phyloP scores from a whole-genome alignment of 192 early-diverging fungal species.

The Anaeromyces robustus region DNA sequence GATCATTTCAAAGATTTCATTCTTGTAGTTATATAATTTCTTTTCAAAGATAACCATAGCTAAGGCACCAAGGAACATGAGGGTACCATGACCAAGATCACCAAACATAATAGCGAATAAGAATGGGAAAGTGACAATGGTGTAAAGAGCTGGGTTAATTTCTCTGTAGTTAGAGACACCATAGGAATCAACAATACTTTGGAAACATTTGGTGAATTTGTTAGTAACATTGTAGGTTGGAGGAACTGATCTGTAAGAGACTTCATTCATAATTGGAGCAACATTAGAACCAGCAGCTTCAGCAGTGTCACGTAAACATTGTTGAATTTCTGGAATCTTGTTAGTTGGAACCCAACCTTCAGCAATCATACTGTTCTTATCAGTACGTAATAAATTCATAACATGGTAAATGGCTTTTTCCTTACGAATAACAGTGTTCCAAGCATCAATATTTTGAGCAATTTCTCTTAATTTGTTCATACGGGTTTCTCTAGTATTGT shows the following conservation, averaged over 20 bases:
- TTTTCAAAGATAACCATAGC: conserved; percentile 72
- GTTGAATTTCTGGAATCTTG: conserved; percentile 65
- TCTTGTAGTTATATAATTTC: conserved; percentile 51
- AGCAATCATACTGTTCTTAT: conserved; percentile 84
- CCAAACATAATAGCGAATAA: conserved; percentile 99
- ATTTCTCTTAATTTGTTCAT: conserved; percentile 69
- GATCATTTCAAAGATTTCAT: conserved; percentile 74
- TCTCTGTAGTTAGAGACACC: conserved; percentile 91
- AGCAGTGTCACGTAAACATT: conserved; percentile 68
- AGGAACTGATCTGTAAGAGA: conserved; percentile 71
- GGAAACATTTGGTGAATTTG: conserved; percentile 93
- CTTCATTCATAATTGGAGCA: conserved; percentile 71
- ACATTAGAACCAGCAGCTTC: conserved; percentile 77
- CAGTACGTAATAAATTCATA: conserved; percentile 93
- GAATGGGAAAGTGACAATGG: conserved; percentile 96
- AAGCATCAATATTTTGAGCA: conserved; percentile 69
- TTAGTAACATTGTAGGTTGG: conserved; percentile 92
- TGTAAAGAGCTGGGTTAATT: conserved; percentile 97
- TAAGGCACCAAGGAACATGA: conserved; percentile 60
- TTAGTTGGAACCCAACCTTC: conserved; percentile 96
- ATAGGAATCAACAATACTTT: conserved; percentile 93
- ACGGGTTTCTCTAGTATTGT: conserved; percentile 71
- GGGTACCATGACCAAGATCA: conserved; percentile 87
- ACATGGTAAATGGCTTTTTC: conserved; percentile 96
- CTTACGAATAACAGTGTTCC: conserved; percentile 84